These are phyloP conservation scores for Obelidium mucronatum DNA, from an alignment of 192 early-diverging fungal species.

Conservation along the genomic window DNA sequence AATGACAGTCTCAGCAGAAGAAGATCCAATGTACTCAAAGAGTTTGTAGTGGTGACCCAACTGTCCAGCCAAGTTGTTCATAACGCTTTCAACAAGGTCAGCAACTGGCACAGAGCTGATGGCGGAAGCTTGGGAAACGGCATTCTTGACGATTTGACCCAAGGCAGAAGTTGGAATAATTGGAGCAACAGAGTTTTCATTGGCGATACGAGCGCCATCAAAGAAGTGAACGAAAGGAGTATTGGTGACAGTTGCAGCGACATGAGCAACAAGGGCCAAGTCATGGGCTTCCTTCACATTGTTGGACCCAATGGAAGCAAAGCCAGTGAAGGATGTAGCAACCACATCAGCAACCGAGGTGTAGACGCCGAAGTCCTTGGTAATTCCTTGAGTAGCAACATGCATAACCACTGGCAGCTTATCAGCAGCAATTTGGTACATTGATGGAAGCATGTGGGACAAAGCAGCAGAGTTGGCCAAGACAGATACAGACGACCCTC, in stretches of 20 bases:
- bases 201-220: slow-evolving; percentile 70
- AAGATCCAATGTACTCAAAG: slow-evolving; percentile 84
- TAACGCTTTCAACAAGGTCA: slow-evolving; percentile 55
- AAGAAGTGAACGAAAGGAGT: slow-evolving; percentile 84
- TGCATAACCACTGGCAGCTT: slow-evolving; percentile 80
- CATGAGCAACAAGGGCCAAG: slow-evolving; percentile 82
- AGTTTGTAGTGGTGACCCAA: slow-evolving; percentile 72
- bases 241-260: slow-evolving; percentile 66
- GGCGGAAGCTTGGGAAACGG: slow-evolving; percentile 4
- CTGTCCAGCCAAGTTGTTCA: slow-evolving; percentile 48
- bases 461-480: slow-evolving; percentile 79
- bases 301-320: slow-evolving; percentile 76
- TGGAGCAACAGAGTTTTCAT: slow-evolving; percentile 58
- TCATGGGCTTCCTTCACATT: slow-evolving; percentile 91
- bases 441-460: slow-evolving; percentile 81
- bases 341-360: slow-evolving; percentile 76
- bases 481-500: slow-evolving; percentile 57
- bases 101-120: slow-evolving; percentile 25
- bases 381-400: slow-evolving; percentile 74
- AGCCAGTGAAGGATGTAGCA: slow-evolving; percentile 79
- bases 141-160: slow-evolving; percentile 49
- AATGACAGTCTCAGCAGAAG: slow-evolving; percentile 77
- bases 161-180: slow-evolving; percentile 60
- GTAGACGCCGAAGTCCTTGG: slow-evolving; percentile 63
- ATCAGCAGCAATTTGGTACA: slow-evolving; percentile 73